A percentile compares a stretch with the other conserved stretches of the same genome.
Evolutionary conservation across 1,284 basidiomycete genomes (phyloP).

Genomic region (Gomphus bonarii): DNA sequence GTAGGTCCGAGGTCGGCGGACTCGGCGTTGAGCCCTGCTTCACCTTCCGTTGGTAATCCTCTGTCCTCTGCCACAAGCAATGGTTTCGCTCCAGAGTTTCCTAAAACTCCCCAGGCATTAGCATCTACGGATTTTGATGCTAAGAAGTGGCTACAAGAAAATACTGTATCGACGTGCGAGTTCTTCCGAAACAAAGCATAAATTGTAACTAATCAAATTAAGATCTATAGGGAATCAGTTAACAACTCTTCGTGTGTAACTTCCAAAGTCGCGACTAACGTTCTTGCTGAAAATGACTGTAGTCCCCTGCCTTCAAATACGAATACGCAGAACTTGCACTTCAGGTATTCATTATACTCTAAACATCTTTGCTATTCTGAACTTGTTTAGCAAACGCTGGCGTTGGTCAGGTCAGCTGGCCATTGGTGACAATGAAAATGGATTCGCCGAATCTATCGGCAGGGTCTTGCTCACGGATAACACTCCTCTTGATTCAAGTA

Average conservation of each 20-base stretch:
- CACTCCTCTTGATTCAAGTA: neutral
- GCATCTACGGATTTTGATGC: neutral
- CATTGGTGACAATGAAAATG: constrained; percentile 4
- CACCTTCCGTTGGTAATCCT: neutral
- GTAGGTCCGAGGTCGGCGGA: neutral
- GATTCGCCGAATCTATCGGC: constrained; percentile 3
- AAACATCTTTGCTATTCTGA: neutral
- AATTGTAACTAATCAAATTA: neutral
- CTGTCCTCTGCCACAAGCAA: neutral
- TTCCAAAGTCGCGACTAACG: neutral
- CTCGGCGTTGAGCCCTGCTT: neutral
- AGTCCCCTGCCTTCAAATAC: neutral
- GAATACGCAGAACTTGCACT: neutral
- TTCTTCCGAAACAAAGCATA: no score
- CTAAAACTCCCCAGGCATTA: neutral
- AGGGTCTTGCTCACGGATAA: constrained; percentile 1
- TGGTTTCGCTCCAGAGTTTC: neutral
- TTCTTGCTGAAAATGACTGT: neutral
- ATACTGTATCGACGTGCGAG: neutral
- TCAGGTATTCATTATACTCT: constrained; percentile 1
- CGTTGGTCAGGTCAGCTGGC: constrained; percentile 2
- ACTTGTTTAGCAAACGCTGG: constrained; percentile 7
- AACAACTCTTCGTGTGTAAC: neutral
- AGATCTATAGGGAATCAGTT: neutral
- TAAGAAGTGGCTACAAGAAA: constrained; percentile 2